Percentiles rank a stretch among this genome's conserved stretches.
Evolutionary conservation across 768 basidiomycete species (phyloP).

Genomic region (Tylopilus subfusipes): DNA sequence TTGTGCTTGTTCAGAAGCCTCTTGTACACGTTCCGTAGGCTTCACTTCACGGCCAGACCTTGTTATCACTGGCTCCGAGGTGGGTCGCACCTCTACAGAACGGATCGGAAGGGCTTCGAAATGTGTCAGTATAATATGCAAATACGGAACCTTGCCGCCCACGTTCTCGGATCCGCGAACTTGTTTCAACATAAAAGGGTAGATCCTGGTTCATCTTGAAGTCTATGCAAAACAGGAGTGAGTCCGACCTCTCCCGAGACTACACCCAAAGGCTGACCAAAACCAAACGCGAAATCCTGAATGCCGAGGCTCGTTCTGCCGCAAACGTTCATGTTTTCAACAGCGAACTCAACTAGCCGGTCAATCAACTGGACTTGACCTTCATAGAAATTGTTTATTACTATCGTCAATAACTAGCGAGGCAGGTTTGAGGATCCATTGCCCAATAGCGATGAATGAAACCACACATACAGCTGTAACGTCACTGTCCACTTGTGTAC

Average conservation of each 20-base stretch:
- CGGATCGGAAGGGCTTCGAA: conserved; percentile 12
- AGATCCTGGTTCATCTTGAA: conserved; percentile 31
- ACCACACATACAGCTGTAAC: conserved; percentile 18
- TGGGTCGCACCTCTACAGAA: neutral
- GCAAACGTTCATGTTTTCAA: conserved; percentile 21
- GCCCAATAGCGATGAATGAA: neutral
- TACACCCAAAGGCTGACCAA: conserved; percentile 17
- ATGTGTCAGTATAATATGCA: conserved; percentile 2
- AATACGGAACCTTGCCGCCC: neutral
- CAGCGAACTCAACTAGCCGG: conserved; percentile 22
- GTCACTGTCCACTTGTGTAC: conserved; percentile 13
- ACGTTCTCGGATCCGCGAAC: conserved; percentile 27
- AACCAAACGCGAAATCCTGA: conserved; percentile 29
- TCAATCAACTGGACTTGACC: conserved; percentile 29
- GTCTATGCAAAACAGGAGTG: conserved; percentile 13
- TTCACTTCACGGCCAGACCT: conserved; percentile 25
- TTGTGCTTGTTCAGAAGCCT: conserved; percentile 2
- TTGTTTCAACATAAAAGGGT: conserved; percentile 27
- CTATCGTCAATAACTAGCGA: conserved; percentile 26
- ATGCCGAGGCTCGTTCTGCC: conserved; percentile 17
- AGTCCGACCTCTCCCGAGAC: neutral
- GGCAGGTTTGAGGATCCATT: neutral
- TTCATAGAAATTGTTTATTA: conserved; percentile 32
- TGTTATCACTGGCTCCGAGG: conserved; percentile 15
- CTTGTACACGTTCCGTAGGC: conserved; percentile 17